A percentile compares a stretch with the other conserved stretches of the same genome.
phyloP scores from a whole-genome alignment of 768 basidiomycete species.

The Rossbeevera mucosa region DNA sequence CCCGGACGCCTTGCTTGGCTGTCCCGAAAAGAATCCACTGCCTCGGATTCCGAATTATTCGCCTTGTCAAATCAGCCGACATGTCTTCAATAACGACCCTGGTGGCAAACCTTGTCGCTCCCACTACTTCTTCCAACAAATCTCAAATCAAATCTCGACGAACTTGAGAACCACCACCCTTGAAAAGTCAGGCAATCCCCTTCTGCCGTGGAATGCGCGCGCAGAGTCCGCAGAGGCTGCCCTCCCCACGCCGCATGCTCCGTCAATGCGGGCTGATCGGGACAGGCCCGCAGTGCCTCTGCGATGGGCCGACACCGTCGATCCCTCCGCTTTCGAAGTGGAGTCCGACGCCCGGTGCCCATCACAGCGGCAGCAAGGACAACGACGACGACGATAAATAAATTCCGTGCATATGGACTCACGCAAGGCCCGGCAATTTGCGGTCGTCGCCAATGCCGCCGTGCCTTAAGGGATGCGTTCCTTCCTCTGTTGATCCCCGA shows the following conservation, averaged over 20 bases:
- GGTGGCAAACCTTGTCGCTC: slow-evolving; percentile 32
- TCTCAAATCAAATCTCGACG: slow-evolving; percentile 32
- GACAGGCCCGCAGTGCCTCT: background rate
- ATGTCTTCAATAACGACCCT: slow-evolving; percentile 31
- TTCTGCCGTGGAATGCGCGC: slow-evolving; percentile 9
- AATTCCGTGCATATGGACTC: slow-evolving; percentile 1
- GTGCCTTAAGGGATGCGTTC: slow-evolving; percentile 32
- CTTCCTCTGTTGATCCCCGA: slow-evolving; percentile 58
- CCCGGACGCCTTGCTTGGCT: slow-evolving; percentile 14
- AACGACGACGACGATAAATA: background rate
- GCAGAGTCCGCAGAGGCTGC: background rate
- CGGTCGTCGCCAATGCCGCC: slow-evolving; percentile 25
- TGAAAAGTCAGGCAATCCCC: slow-evolving; percentile 17
- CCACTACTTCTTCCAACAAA: slow-evolving; percentile 18
- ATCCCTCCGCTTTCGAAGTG: background rate
- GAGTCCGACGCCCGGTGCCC: background rate
- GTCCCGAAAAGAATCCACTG: slow-evolving; percentile 26
- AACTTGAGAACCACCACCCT: slow-evolving; percentile 19
- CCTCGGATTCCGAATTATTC: slow-evolving; percentile 48
- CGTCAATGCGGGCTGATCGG: background rate
- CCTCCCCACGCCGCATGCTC: slow-evolving; percentile 3
- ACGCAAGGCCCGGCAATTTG: slow-evolving; percentile 24
- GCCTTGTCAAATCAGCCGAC: slow-evolving; percentile 39
- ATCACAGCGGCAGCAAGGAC: background rate
- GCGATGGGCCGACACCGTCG: background rate